Evolutionary conservation across 106 monocot genomes (phyloP).

Genomic region (Dendrobium huoshanense): DNA sequence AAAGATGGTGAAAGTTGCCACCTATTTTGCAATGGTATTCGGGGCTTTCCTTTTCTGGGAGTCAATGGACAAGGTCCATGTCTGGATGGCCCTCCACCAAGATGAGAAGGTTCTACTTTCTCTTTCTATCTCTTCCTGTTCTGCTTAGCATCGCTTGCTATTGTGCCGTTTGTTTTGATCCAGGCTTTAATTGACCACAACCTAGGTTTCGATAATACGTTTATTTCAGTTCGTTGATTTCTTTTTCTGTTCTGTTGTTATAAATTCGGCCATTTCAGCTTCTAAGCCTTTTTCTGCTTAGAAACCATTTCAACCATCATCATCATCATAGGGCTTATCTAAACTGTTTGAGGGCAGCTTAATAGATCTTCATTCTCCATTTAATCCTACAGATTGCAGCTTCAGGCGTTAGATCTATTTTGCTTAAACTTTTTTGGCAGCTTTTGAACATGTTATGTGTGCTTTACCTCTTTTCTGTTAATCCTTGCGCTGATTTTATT

Average conservation of each 20-base stretch:
- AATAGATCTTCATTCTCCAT: not conserved
- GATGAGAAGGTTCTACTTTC: conserved; percentile 69
- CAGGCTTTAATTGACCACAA: not conserved
- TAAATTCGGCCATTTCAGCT: not conserved
- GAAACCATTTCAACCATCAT: not conserved
- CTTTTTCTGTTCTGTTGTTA: not conserved
- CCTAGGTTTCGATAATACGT: not conserved
- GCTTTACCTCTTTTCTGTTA: not conserved
- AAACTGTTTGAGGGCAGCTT: not conserved
- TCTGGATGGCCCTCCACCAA: conserved; percentile 95
- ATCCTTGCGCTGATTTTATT: not conserved
- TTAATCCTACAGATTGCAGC: not conserved
- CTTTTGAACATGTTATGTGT: not conserved
- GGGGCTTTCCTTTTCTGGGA: conserved; percentile 95
- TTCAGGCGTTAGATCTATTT: not conserved
- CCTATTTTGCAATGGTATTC: conserved; percentile 80
- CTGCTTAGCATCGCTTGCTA: not conserved
- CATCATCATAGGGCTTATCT: not conserved
- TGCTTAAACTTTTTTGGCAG: not conserved
- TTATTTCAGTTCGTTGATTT: not conserved
- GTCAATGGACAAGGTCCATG: conserved; percentile 86
- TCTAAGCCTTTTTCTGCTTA: not conserved
- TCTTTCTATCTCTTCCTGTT: not conserved
- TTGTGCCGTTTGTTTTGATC: not conserved
- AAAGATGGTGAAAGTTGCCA: conserved; percentile 77